Percentiles rank a stretch among this genome's conserved stretches.
phyloP scores from a whole-genome alignment of 2,329 filamentous ascomycete genomes.

The Torrubiella hemipterigena region DNA sequence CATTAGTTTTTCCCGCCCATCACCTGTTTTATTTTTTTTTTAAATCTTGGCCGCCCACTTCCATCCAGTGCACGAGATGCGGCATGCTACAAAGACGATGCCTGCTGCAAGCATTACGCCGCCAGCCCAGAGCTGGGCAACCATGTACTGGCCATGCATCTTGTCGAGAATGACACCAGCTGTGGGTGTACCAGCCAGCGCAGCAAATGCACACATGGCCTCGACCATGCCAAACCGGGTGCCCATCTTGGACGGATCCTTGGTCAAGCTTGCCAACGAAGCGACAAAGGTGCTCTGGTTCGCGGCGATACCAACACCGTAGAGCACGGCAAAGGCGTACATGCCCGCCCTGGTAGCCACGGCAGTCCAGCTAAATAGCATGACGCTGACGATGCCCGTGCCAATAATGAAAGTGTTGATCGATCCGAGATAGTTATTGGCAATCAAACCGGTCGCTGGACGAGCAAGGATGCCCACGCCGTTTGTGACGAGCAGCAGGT shows the following conservation, averaged over 20 bases:
- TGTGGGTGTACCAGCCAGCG: slow-evolving; percentile 30
- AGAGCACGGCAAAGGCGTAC: slow-evolving; percentile 30
- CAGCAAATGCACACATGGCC: slow-evolving; percentile 26
- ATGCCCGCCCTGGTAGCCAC: slow-evolving; percentile 28
- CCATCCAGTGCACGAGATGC: slow-evolving; percentile 22
- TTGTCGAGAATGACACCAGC: slow-evolving; percentile 32
- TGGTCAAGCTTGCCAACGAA: slow-evolving; percentile 27
- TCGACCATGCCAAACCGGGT: slow-evolving; percentile 33
- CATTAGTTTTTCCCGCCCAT: neutral
- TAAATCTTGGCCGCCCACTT: slow-evolving; percentile 22
- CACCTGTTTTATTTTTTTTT: slow-evolving; percentile 3
- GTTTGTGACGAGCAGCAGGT: slow-evolving; percentile 44
- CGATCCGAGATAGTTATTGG: slow-evolving; percentile 38
- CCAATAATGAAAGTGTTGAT: slow-evolving; percentile 43
- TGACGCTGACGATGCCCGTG: slow-evolving; percentile 28
- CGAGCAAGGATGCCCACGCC: slow-evolving; percentile 43
- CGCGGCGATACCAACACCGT: slow-evolving; percentile 30
- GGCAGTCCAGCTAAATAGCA: slow-evolving; percentile 44
- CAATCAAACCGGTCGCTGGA: slow-evolving; percentile 37
- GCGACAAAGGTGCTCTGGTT: slow-evolving; percentile 29
- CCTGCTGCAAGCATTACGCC: slow-evolving; percentile 23
- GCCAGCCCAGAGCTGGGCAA: slow-evolving; percentile 35
- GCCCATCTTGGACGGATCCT: slow-evolving; percentile 30
- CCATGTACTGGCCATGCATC: slow-evolving; percentile 24
- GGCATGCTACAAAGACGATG: slow-evolving; percentile 18